Evolutionary conservation across 148 eudicot genomes (phyloP).

Genomic region (Pouteria glomerata): DNA sequence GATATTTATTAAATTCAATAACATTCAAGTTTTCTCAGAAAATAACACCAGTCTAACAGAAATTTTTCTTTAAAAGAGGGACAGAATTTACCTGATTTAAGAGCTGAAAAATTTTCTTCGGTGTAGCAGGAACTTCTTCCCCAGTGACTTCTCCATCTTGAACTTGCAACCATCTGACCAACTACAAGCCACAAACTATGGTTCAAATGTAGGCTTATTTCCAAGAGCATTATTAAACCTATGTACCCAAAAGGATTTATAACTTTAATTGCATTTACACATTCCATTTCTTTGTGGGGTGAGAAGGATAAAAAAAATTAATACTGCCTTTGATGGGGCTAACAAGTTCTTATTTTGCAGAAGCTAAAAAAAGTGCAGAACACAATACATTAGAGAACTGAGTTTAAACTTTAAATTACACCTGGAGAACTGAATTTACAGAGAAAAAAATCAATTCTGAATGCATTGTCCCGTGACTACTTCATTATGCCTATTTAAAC

Average conservation of each 20-base stretch:
- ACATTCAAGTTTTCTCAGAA: background rate
- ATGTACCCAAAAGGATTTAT: background rate
- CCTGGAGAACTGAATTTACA: too few relatives aligned
- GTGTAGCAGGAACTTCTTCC: conserved; percentile 86
- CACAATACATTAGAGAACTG: background rate
- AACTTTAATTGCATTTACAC: background rate
- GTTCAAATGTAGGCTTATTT: background rate
- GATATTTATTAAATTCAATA: background rate
- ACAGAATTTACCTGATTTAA: conserved; percentile 57
- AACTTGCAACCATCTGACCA: conserved; percentile 73
- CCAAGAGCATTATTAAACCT: background rate
- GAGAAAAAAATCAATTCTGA: background rate
- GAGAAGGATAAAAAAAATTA: background rate
- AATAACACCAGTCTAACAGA: background rate
- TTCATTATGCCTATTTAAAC: background rate
- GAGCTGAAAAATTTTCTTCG: conserved; percentile 84
- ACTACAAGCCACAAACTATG: conserved; percentile 33
- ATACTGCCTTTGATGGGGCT: background rate
- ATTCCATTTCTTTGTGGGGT: background rate
- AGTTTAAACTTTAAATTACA: background rate
- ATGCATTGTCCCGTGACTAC: background rate
- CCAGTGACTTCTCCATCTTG: conserved; percentile 89
- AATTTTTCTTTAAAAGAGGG: background rate
- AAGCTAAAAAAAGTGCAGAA: background rate
- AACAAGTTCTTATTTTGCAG: background rate